Evolutionary conservation across 1,139 yeast species (phyloP).

Genomic region (Scheffersomyces segobiensis): DNA sequence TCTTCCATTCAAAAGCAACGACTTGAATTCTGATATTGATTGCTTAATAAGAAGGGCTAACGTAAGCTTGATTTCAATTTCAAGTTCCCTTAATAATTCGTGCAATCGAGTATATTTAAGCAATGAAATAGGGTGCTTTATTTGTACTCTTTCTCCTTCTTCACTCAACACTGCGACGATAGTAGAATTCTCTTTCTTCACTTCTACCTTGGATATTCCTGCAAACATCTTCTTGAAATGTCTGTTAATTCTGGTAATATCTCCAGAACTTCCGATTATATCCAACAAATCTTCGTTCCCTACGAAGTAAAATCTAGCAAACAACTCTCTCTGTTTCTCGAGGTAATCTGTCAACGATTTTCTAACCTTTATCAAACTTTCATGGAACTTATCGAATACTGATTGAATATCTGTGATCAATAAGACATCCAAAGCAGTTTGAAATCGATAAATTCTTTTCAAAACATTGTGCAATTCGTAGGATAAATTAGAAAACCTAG

Average conservation of each 20-base stretch:
- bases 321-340: conserved; percentile 74
- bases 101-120: conserved; percentile 45
- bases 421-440: conserved; percentile 59
- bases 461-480: conserved; percentile 58
- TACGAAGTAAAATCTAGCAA: conserved; percentile 82
- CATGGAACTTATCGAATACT: conserved; percentile 53
- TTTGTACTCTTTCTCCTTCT: conserved; percentile 59
- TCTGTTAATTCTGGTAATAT: conserved; percentile 50
- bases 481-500: conserved; percentile 66
- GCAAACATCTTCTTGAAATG: conserved; percentile 74
- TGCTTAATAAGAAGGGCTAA: conserved; percentile 32
- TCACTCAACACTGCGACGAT: conserved; percentile 57
- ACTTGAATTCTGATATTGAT: conserved; percentile 8
- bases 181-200: conserved; percentile 32
- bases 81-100: conserved; percentile 68
- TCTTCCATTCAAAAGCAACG: conserved; percentile 9
- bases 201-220: conserved; percentile 54
- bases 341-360: conserved; percentile 75
- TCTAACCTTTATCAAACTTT: conserved; percentile 58
- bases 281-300: conserved; percentile 91
- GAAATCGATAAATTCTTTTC: conserved; percentile 50
- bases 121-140: conserved; percentile 48
- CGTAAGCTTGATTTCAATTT: conserved; percentile 51
- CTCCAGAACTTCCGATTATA: conserved; percentile 67
- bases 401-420: conserved; percentile 51